These are phyloP conservation scores for Fagus sylvatica DNA, from an alignment of 306 rosid species.

Conservation along the genomic window DNA sequence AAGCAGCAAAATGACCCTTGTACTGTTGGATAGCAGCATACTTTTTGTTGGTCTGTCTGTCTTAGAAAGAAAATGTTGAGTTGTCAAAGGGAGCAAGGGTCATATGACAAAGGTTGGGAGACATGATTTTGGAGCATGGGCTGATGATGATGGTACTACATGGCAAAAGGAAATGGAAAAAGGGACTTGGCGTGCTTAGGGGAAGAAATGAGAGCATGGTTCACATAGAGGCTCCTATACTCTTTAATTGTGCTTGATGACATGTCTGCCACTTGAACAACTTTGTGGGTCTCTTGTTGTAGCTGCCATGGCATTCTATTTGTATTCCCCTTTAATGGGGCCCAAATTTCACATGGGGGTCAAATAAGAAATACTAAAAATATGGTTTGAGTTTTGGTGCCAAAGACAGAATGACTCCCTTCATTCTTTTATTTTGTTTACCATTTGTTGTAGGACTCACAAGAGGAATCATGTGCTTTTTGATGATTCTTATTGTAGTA, in stretches of 20 bases:
- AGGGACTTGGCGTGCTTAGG: conserved; percentile 62
- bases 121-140: conserved; percentile 81
- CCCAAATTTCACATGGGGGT: conserved; percentile 14
- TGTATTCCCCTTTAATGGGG: background rate
- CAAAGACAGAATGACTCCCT: background rate
- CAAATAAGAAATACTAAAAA: background rate
- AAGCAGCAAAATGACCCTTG: conserved; percentile 16
- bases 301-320: conserved; percentile 22
- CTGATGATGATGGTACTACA: conserved; percentile 53
- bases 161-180: conserved; percentile 42
- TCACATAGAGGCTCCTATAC: conserved; percentile 48
- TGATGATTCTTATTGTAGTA: no score
- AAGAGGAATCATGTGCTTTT: no score
- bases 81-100: conserved; percentile 15
- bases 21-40: conserved; percentile 10
- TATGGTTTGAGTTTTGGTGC: background rate
- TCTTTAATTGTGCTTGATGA: conserved; percentile 52
- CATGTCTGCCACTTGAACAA: conserved; percentile 61
- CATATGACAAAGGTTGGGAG: conserved; percentile 38
- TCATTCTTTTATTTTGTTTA: no score
- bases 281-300: conserved; percentile 49
- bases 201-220: conserved; percentile 27
- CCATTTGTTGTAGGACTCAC: no score
- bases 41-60: conserved; percentile 7
- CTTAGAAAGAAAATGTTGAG: conserved; percentile 17